These are phyloP conservation scores for Paracamarosporium sp. DNA, from an alignment of 2,329 filamentous ascomycete species.

Conservation along the genomic window DNA sequence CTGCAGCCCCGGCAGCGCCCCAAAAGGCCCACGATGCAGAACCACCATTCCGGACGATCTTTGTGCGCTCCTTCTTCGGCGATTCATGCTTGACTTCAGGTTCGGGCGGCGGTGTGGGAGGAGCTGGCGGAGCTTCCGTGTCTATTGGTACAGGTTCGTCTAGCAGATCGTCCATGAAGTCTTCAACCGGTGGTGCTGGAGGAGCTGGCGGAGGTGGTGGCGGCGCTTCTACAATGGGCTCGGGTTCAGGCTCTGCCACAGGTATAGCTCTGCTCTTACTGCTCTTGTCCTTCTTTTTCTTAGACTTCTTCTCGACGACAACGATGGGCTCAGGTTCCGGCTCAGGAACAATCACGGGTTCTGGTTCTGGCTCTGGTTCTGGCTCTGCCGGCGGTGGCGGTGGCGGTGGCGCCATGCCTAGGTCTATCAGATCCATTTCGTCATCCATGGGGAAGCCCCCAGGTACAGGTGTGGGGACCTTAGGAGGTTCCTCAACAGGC, in stretches of 20 bases:
- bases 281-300: conserved; percentile 41
- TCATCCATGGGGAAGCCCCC: conserved; percentile 57
- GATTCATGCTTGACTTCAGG: conserved; percentile 55
- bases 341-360: conserved; percentile 25
- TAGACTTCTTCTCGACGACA: conserved; percentile 41
- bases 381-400: conserved; percentile 17
- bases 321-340: conserved; percentile 27
- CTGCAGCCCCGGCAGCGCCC: conserved; percentile 59
- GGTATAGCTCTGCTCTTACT: conserved; percentile 27
- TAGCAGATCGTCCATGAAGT: conserved; percentile 27
- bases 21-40: conserved; percentile 78
- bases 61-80: conserved; percentile 75
- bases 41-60: conserved; percentile 73
- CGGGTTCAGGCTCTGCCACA: background rate
- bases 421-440: conserved; percentile 42
- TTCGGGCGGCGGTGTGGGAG: conserved; percentile 56
- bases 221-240: conserved; percentile 36
- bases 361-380: conserved; percentile 23
- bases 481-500: conserved; percentile 32
- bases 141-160: conserved; percentile 32
- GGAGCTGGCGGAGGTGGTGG: too few species aligned
- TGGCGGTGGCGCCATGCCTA: conserved; percentile 23
- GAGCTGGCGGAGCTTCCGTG: conserved; percentile 34
- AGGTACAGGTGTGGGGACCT: conserved; percentile 49
- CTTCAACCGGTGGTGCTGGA: conserved; percentile 29